Conservation (phyloP, 257 asterid genomes). For the Cinchona pubescens region DNA sequence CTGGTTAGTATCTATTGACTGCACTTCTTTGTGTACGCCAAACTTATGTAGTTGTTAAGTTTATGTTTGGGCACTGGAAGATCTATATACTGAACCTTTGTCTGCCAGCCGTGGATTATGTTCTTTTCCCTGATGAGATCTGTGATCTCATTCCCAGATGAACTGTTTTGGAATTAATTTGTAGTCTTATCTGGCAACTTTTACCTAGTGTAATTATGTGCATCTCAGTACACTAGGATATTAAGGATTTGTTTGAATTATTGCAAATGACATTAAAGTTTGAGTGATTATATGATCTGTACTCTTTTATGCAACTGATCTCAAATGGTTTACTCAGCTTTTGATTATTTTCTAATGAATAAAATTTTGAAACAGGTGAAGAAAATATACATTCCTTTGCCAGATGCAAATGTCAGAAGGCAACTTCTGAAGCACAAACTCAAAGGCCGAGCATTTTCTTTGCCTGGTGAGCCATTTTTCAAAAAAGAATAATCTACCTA, state of each 20-base stretch:
- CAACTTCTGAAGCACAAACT: slow-evolving; percentile 85
- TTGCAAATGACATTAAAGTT: neutral
- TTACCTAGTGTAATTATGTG: neutral
- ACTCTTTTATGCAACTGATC: neutral
- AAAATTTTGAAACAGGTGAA: slow-evolving; percentile 63
- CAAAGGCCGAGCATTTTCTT: slow-evolving; percentile 73
- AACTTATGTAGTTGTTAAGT: neutral
- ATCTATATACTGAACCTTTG: no score
- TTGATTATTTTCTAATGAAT: neutral
- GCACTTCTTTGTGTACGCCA: neutral
- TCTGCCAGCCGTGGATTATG: no score
- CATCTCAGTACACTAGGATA: neutral
- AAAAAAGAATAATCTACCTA: neutral
- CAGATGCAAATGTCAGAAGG: slow-evolving; percentile 78
- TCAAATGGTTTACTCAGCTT: neutral
- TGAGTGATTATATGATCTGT: neutral
- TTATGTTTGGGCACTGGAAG: neutral
- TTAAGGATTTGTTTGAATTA: neutral
- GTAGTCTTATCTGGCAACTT: neutral
- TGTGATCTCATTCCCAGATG: neutral
- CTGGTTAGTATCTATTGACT: neutral
- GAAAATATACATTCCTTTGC: slow-evolving; percentile 94
- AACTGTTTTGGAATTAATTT: neutral
- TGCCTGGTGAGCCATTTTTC: slow-evolving; percentile 65
- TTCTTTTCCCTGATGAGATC: neutral